Evolutionary conservation across 345 rosid genomes (phyloP).

Genomic region (Turritis glabra): DNA sequence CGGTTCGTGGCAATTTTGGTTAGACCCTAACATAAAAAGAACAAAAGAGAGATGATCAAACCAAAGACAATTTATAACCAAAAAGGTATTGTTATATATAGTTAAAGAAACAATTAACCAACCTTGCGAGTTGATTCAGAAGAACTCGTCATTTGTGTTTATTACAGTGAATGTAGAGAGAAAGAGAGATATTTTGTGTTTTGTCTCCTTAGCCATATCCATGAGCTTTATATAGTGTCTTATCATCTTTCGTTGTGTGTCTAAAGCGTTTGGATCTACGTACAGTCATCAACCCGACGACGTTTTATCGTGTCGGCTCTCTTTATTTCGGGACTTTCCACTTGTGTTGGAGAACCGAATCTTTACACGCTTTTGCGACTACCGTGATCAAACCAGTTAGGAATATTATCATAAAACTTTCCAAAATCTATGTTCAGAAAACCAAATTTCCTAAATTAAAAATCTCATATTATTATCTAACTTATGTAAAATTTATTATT

Average conservation of each 20-base stretch:
- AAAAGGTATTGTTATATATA: background rate
- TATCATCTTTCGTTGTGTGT: constrained; percentile 10
- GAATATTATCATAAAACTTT: constrained; percentile 20
- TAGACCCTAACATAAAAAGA: constrained; percentile 50
- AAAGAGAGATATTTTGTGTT: constrained; percentile 15
- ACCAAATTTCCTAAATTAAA: background rate
- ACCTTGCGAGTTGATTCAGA: constrained; percentile 41
- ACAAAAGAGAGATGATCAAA: constrained; percentile 8
- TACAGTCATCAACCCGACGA: constrained; percentile 37
- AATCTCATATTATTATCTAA: background rate
- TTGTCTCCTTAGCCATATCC: constrained; percentile 35
- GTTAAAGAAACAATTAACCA: constrained; percentile 18
- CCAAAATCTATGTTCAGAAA: background rate
- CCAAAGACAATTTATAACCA: background rate
- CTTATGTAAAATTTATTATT: background rate
- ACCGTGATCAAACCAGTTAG: constrained; percentile 20
- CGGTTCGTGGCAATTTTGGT: constrained; percentile 96
- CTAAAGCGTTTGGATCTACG: constrained; percentile 12
- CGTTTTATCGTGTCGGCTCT: constrained; percentile 18
- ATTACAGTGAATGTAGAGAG: constrained; percentile 18
- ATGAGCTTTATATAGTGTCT: constrained; percentile 36
- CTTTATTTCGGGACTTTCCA: constrained; percentile 21
- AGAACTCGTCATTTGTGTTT: constrained; percentile 34
- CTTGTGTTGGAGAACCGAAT: constrained; percentile 38
- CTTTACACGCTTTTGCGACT: constrained; percentile 28